A percentile compares a stretch with the other conserved stretches of the same genome.
Conservation (phyloP, 305 asterid genomes). For the Fraxinus sp. region DNA sequence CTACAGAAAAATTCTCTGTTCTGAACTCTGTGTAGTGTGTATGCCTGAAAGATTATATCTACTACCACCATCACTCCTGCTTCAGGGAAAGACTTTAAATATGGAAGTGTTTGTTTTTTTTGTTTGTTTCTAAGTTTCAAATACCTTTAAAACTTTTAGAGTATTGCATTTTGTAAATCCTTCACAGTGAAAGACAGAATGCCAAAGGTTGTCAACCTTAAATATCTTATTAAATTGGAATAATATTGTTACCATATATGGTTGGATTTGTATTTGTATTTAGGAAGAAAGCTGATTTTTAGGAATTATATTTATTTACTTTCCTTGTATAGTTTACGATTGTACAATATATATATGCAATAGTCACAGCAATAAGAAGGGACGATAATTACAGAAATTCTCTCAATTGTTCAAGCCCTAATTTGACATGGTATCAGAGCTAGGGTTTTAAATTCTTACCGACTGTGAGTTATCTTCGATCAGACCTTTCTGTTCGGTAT, state of each 20-base stretch:
- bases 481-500: too few relatives aligned
- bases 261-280: too few relatives aligned
- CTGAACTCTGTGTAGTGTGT: neutral
- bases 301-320: too few relatives aligned
- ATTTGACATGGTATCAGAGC: too few relatives aligned
- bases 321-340: too few relatives aligned
- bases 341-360: too few relatives aligned
- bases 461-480: too few relatives aligned
- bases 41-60: neutral
- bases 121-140: neutral
- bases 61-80: neutral
- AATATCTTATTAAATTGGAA: neutral
- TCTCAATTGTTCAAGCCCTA: too few relatives aligned
- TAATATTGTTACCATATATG: neutral
- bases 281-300: too few relatives aligned
- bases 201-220: neutral
- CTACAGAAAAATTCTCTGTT: constrained; percentile 1
- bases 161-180: neutral
- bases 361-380: too few relatives aligned
- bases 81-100: neutral
- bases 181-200: constrained; percentile 10
- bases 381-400: too few relatives aligned
- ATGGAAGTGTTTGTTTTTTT: neutral
- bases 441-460: too few relatives aligned
- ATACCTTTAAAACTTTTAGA: neutral